phyloP scores from a whole-genome alignment of 1,284 basidiomycete genomes.

The Ceratobasidium sp. region DNA sequence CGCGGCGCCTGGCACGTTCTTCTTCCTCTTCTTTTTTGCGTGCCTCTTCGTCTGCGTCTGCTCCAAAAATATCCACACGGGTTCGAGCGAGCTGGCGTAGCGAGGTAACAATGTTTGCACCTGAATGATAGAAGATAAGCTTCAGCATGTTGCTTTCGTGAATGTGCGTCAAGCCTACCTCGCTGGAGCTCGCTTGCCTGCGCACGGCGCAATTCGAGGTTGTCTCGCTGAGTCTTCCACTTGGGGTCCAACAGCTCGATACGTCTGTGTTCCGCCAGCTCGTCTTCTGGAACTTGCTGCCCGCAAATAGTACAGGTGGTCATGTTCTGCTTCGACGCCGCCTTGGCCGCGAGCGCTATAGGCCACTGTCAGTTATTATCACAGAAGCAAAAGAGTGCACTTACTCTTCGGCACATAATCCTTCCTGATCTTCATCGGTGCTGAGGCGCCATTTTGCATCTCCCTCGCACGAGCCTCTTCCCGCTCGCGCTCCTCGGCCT shows the following conservation, averaged over 20 bases:
- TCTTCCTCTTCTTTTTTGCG: slow-evolving; percentile 87
- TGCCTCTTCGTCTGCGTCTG: slow-evolving; percentile 85
- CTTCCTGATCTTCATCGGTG: slow-evolving; percentile 95
- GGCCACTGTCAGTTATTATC: slow-evolving; percentile 20
- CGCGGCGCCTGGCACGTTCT: slow-evolving; percentile 77
- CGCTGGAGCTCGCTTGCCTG: slow-evolving; percentile 89
- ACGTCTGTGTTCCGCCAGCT: slow-evolving; percentile 97
- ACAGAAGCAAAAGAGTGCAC: slow-evolving; percentile 52
- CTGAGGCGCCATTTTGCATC: slow-evolving; percentile 78
- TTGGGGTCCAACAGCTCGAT: slow-evolving; percentile 97
- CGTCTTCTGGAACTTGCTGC: slow-evolving; percentile 92
- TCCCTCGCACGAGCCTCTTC: slow-evolving; percentile 82
- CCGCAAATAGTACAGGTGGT: slow-evolving; percentile 94
- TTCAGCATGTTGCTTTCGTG: background rate
- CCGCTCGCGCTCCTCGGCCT: slow-evolving; percentile 77
- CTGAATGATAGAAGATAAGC: slow-evolving; percentile 41
- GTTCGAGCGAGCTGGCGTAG: slow-evolving; percentile 90
- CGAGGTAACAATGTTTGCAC: slow-evolving; percentile 91
- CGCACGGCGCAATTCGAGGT: slow-evolving; percentile 85
- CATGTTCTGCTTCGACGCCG: slow-evolving; percentile 68
- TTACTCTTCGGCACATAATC: slow-evolving; percentile 94
- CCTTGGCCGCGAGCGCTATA: slow-evolving; percentile 71
- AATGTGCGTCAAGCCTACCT: slow-evolving; percentile 52
- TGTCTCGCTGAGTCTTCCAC: slow-evolving; percentile 95
- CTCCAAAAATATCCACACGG: slow-evolving; percentile 95